Conservation (phyloP, 2,329 filamentous ascomycete genomes). For the Chrysosporium queenslandicum region DNA sequence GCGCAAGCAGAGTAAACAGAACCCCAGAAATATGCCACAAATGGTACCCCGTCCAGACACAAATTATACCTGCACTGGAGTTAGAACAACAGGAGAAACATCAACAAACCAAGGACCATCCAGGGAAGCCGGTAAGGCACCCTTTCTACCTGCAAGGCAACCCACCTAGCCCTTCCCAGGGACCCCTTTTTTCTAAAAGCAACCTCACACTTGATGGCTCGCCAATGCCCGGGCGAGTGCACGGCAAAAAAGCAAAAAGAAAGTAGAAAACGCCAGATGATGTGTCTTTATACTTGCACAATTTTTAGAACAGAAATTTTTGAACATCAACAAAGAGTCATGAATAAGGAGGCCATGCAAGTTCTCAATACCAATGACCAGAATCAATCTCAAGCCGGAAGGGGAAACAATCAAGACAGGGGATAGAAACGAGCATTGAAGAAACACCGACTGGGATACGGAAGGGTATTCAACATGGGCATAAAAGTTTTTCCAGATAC, state of each 20-base stretch:
- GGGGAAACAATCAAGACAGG: not conserved
- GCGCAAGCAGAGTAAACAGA: not conserved
- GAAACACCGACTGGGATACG: not conserved
- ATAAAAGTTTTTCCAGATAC: slow-evolving; percentile 1
- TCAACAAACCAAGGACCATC: not conserved
- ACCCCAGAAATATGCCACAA: slow-evolving; percentile 5
- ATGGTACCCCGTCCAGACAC: not conserved
- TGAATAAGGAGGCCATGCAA: slow-evolving; percentile 1
- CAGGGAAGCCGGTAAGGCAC: not conserved
- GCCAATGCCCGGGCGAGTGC: no score
- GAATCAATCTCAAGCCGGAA: not conserved
- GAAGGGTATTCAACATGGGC: slow-evolving; percentile 8
- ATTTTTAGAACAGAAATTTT: not conserved
- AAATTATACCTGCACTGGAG: not conserved
- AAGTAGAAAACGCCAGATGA: not conserved
- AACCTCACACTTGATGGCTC: no score
- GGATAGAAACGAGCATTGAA: not conserved
- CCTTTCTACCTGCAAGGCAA: not conserved
- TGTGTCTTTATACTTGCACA: slow-evolving; percentile 9
- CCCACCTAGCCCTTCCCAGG: not conserved
- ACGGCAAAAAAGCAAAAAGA: not conserved
- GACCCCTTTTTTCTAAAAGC: not conserved
- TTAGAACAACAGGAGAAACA: not conserved
- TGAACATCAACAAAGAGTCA: not conserved
- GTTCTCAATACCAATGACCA: slow-evolving; percentile 7